Conservation (phyloP, 1,284 basidiomycete genomes). For the Ganoderma leucocontextum region DNA sequence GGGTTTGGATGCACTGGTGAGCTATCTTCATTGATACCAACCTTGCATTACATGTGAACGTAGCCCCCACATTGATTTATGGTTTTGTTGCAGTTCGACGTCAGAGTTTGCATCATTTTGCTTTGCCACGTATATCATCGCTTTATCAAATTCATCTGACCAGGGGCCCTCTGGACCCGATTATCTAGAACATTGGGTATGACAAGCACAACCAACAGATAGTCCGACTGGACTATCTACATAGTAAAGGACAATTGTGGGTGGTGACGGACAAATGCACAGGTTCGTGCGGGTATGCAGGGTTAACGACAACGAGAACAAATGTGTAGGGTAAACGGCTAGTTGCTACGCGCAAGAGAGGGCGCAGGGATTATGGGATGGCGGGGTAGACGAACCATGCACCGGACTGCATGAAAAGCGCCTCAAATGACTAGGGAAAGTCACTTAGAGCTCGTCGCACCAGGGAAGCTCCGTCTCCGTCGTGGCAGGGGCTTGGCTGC, state of each 20-base stretch:
- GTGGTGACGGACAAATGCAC: slow-evolving; percentile 6
- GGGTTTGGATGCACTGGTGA: not conserved
- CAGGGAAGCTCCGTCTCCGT: slow-evolving; percentile 54
- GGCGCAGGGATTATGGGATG: not conserved
- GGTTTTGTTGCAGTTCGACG: not conserved
- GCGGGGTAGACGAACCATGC: not conserved
- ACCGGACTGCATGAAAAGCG: not conserved
- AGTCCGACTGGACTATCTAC: slow-evolving; percentile 32
- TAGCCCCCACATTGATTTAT: not conserved
- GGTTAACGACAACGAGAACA: slow-evolving; percentile 18
- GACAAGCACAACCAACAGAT: slow-evolving; percentile 24
- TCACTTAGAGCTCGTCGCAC: slow-evolving; percentile 57
- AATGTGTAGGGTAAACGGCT: slow-evolving; percentile 10
- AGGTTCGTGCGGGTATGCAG: slow-evolving; percentile 26
- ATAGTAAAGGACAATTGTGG: slow-evolving; percentile 23
- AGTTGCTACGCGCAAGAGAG: not conserved
- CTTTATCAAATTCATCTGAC: not conserved
- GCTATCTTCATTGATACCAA: slow-evolving; percentile 4
- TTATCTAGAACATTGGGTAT: slow-evolving; percentile 24
- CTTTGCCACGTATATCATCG: not conserved
- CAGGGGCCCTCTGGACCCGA: slow-evolving; percentile 23
- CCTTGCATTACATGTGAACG: not conserved
- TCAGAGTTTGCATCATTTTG: slow-evolving; percentile 3
- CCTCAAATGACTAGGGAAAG: not conserved
- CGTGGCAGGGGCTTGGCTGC: slow-evolving; percentile 26